phyloP scores from a whole-genome alignment of 2,329 filamentous ascomycete species.

The Aureobasidium namibiae region DNA sequence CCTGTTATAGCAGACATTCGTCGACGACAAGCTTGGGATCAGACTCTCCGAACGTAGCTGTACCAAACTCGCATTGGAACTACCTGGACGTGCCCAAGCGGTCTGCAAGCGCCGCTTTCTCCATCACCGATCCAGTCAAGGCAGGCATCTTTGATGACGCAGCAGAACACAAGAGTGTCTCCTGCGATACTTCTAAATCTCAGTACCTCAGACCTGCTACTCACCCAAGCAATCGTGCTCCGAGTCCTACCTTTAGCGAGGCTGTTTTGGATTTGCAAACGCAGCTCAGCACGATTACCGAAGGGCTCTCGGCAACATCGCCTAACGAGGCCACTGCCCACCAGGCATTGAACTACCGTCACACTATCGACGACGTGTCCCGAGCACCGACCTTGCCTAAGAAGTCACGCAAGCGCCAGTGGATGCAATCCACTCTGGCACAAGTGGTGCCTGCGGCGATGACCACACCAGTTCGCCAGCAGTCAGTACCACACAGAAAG shows the following conservation, averaged over 20 bases:
- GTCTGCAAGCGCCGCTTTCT: slow-evolving; percentile 17
- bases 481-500: background rate
- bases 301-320: slow-evolving; percentile 15
- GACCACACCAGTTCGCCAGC: background rate
- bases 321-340: slow-evolving; percentile 14
- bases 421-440: slow-evolving; percentile 9
- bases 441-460: background rate
- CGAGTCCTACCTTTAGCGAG: slow-evolving; percentile 40
- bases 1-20: slow-evolving; percentile 31
- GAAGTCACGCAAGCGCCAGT: slow-evolving; percentile 35
- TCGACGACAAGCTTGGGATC: slow-evolving; percentile 32
- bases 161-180: slow-evolving; percentile 6
- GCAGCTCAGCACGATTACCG: slow-evolving; percentile 21
- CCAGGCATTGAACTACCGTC: slow-evolving; percentile 18
- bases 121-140: slow-evolving; percentile 19
- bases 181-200: slow-evolving; percentile 6
- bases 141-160: slow-evolving; percentile 22
- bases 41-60: slow-evolving; percentile 17
- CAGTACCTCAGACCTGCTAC: background rate
- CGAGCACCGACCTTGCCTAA: slow-evolving; percentile 30
- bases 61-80: slow-evolving; percentile 16
- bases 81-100: slow-evolving; percentile 15
- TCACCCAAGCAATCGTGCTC: background rate
- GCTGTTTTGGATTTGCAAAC: slow-evolving; percentile 32
- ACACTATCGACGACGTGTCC: slow-evolving; percentile 19